Conservation (phyloP, 805 yeast species). For the Schwanniomyces vanrijiae region DNA sequence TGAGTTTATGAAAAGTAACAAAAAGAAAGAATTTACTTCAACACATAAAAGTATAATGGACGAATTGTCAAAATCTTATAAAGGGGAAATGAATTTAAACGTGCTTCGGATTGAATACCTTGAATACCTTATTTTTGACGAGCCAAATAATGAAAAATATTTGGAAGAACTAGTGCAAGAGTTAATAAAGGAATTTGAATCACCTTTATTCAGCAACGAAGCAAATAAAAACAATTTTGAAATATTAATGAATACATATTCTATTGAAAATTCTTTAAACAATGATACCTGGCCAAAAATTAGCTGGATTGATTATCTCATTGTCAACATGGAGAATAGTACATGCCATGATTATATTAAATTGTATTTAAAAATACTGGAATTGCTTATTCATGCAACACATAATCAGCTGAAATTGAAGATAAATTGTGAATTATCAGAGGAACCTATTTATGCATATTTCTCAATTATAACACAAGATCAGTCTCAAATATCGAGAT, state of each 20-base stretch:
- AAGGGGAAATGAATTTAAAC: conserved; percentile 22
- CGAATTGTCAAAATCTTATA: conserved; percentile 22
- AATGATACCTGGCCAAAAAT: conserved; percentile 36
- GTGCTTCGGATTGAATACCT: conserved; percentile 34
- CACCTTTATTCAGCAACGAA: conserved; percentile 13
- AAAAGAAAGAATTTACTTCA: conserved; percentile 20
- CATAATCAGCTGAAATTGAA: not conserved
- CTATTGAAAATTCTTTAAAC: conserved; percentile 26
- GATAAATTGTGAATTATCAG: not conserved
- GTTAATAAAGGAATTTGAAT: conserved; percentile 17
- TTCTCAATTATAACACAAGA: not conserved
- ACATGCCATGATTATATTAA: conserved; percentile 27
- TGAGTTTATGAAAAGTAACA: conserved; percentile 29
- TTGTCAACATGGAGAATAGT: conserved; percentile 20
- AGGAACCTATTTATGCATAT: conserved; percentile 1
- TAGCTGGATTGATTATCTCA: conserved; percentile 38
- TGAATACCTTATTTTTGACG: conserved; percentile 28
- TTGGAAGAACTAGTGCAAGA: conserved; percentile 27
- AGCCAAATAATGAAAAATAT: conserved; percentile 6
- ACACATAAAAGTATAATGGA: conserved; percentile 31
- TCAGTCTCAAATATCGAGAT: not conserved
- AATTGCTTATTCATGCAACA: conserved; percentile 14
- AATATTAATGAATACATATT: conserved; percentile 26
- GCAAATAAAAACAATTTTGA: conserved; percentile 20
- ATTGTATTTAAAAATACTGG: conserved; percentile 33